Percentiles rank a stretch among this genome's conserved stretches.
Conservation (phyloP, 2,329 filamentous ascomycete genomes). For the Microsporum ferrugineum region DNA sequence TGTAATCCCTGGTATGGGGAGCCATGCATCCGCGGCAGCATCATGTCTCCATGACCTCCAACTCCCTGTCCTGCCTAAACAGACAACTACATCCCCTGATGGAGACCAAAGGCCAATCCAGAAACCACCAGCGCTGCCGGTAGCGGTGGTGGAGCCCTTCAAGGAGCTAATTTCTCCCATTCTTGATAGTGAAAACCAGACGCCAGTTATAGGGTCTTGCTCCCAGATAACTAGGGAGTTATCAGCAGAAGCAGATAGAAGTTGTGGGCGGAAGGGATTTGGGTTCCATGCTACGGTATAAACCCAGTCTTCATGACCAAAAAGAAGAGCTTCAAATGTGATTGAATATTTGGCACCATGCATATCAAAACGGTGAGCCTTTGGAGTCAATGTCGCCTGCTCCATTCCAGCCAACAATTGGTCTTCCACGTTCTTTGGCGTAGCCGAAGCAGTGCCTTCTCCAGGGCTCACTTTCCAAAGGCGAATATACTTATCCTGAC, state of each 20-base stretch:
- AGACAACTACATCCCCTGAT: conserved; percentile 60
- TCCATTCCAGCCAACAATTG: conserved; percentile 37
- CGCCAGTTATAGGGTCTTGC: conserved; percentile 66
- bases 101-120: conserved; percentile 93
- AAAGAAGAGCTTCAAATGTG: conserved; percentile 83
- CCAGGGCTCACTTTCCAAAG: conserved; percentile 78
- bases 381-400: conserved; percentile 66
- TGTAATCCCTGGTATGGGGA: conserved; percentile 62
- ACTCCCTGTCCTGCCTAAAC: conserved; percentile 79
- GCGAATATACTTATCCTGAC: conserved; percentile 93
- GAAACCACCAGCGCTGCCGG: conserved; percentile 88
- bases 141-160: conserved; percentile 92
- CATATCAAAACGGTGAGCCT: conserved; percentile 64
- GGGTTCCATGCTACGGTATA: conserved; percentile 72
- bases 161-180: conserved; percentile 89
- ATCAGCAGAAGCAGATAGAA: conserved; percentile 85
- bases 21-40: conserved; percentile 54
- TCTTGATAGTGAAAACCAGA: conserved; percentile 78
- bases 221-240: conserved; percentile 94
- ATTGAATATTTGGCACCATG: conserved; percentile 57
- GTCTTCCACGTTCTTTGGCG: conserved; percentile 23
- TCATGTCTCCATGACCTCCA: conserved; percentile 78
- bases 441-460: conserved; percentile 40
- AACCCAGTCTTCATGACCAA: conserved; percentile 98
- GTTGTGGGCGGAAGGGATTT: conserved; percentile 47